Evolutionary conservation across 192 early-diverging fungal species (phyloP).

Genomic region (Entomortierella beljakovae): DNA sequence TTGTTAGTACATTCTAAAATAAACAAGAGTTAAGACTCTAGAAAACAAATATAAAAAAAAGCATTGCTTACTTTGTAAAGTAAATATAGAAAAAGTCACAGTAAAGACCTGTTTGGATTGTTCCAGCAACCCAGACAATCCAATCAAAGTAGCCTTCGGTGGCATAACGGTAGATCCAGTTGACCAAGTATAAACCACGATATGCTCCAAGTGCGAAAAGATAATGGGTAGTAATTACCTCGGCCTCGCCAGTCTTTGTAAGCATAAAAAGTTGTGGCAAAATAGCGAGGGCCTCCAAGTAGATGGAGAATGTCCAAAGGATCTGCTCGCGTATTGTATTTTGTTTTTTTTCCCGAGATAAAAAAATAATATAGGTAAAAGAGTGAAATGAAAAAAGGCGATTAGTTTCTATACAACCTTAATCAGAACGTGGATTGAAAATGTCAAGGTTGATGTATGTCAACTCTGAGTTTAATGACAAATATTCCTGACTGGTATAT

Average conservation of each 20-base stretch:
- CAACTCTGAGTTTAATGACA: too few species aligned
- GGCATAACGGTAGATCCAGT: constrained; percentile 96
- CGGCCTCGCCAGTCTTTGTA: constrained; percentile 96
- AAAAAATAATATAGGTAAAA: background rate
- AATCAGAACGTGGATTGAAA: too few species aligned
- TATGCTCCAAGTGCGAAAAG: constrained; percentile 93
- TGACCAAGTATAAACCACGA: constrained; percentile 67
- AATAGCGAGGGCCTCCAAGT: constrained; percentile 96
- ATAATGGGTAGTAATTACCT: constrained; percentile 99
- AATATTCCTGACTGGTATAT: too few species aligned
- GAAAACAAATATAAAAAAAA: background rate
- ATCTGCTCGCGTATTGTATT: constrained; percentile 66
- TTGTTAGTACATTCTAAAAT: background rate
- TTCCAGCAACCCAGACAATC: constrained; percentile 90
- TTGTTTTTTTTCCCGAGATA: background rate
- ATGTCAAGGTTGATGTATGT: too few species aligned
- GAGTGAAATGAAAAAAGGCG: background rate
- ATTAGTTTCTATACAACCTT: too few species aligned
- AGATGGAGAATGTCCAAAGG: constrained; percentile 97
- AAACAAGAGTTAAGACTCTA: background rate
- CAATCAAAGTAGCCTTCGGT: constrained; percentile 81
- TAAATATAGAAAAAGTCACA: constrained; percentile 99
- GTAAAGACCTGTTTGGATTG: constrained; percentile 95
- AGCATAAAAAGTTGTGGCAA: constrained; percentile 98
- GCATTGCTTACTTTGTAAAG: constrained; percentile 72